Conservation (phyloP, 495 filamentous ascomycete species). For the Amniculicola lignicola region DNA sequence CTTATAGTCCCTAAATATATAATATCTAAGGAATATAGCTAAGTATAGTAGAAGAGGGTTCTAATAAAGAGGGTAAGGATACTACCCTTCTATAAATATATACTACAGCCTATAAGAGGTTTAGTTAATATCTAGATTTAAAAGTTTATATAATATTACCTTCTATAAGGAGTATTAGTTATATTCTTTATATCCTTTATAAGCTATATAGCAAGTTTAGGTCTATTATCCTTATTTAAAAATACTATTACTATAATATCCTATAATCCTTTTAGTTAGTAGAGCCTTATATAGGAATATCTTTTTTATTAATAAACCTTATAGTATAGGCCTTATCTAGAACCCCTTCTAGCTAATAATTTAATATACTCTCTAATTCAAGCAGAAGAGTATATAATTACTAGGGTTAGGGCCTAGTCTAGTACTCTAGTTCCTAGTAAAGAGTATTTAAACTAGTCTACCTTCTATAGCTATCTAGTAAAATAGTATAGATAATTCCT, state of each 20-base stretch:
- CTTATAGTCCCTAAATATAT: conserved; percentile 3
- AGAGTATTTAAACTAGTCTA: conserved; percentile 1
- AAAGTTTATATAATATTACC: conserved; percentile 3
- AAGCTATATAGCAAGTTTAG: conserved; percentile 10
- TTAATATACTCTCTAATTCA: conserved; percentile 14
- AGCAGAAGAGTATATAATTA: conserved; percentile 7
- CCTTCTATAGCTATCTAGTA: conserved; percentile 1
- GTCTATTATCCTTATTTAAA: conserved; percentile 10
- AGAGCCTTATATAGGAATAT: not conserved
- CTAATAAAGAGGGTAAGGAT: conserved; percentile 3
- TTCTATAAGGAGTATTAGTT: conserved; percentile 13
- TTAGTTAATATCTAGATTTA: not conserved
- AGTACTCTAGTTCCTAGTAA: conserved; percentile 6
- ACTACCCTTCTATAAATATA: not conserved
- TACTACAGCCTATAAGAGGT: conserved; percentile 1
- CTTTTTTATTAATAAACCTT: conserved; percentile 5
- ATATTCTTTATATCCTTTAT: conserved; percentile 15
- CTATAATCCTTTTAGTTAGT: conserved; percentile 2
- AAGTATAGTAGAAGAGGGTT: conserved; percentile 8
- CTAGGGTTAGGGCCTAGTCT: conserved; percentile 4
- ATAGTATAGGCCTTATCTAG: conserved; percentile 6
- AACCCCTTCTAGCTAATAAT: conserved; percentile 7
- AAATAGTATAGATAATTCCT: not conserved
- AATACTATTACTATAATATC: conserved; percentile 12
- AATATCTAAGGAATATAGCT: conserved; percentile 1